Evolutionary conservation across 805 yeast species (phyloP), one percentile per base, ranked within the genome.

Genomic region (Vanderwaltozyma yarrowii): DNA sequence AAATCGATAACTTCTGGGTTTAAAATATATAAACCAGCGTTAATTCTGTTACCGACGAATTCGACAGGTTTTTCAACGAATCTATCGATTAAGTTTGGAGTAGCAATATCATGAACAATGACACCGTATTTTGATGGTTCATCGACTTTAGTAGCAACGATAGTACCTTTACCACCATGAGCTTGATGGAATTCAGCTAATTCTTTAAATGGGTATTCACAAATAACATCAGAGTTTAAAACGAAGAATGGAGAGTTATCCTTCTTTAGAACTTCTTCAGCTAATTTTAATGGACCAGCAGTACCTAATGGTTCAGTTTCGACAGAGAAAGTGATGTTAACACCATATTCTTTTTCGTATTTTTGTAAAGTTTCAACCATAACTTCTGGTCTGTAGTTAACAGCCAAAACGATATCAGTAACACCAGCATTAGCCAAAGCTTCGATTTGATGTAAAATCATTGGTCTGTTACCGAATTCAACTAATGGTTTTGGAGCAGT

Each of bases 101-200:
- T 83, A 64, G 85, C 83, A 70, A 88, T 80, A 73, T 92, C 96
- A 61, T 85, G 94, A 46, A 92, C 99, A 66, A 92, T 92, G 64
- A 92, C 99, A 76, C 99, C 99, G 71, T 92, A 92, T 71, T 92
- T 92, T 58, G 95, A 83, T 48, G 99, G 99, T 71, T 92, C 99
- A 64, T 92, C 98, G 51, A 92, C 99, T 74, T 92, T 92, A 61
- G 99, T 92, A 48, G 97, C 98, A 45, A 92, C 97, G 61, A 92
- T 92, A 58, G 98, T 92, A 68, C 96, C 98, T 58, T 77, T 84
- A 64, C 94, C 97, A 65, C 96, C 96, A 70, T 89, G 97, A 45
- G 82, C 79, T 63, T 74, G 69, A 77, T 92, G 99, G 86, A 87
- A 92, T 39, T 71, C 80, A 48, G 85, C 88, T 61, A 92, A 76